A percentile compares a stretch with the other conserved stretches of the same genome.
phyloP scores from a whole-genome alignment of 768 basidiomycete species.

The Leccinum longicurvipes region DNA sequence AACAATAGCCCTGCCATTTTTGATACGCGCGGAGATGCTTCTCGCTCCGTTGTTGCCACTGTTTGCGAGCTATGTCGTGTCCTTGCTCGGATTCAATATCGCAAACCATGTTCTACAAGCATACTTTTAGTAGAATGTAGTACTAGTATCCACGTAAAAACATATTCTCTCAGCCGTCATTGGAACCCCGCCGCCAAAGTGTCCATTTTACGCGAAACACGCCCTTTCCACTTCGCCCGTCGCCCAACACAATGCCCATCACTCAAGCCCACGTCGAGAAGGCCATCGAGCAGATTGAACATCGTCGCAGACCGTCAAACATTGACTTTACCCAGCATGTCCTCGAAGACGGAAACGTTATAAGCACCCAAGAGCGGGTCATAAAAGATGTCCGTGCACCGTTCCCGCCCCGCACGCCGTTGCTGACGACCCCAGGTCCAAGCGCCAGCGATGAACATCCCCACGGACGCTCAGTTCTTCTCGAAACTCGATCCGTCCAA shows the following conservation, averaged over 20 bases:
- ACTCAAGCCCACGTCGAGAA: conserved; percentile 34
- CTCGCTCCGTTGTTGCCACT: conserved; percentile 88
- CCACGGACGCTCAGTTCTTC: conserved; percentile 94
- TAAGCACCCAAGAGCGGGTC: conserved; percentile 93
- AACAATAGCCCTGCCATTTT: conserved; percentile 80
- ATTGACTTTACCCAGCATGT: conserved; percentile 91
- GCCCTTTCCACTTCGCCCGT: neutral
- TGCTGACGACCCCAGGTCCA: conserved; percentile 67
- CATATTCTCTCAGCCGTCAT: conserved; percentile 14
- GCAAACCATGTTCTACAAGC: conserved; percentile 73
- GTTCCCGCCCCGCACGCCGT: neutral
- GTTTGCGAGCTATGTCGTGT: conserved; percentile 81
- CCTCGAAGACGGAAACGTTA: conserved; percentile 87
- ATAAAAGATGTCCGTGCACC: conserved; percentile 79
- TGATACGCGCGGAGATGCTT: conserved; percentile 84
- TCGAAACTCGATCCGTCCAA: conserved; percentile 78
- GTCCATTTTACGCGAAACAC: conserved; percentile 14
- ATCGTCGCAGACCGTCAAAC: conserved; percentile 48
- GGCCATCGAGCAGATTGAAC: conserved; percentile 37
- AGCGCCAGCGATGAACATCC: conserved; percentile 92
- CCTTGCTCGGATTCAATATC: conserved; percentile 88
- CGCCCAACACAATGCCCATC: conserved; percentile 26
- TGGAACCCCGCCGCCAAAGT: conserved; percentile 27
- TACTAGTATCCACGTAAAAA: conserved; percentile 12
- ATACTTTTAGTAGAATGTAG: conserved; percentile 60